These are phyloP conservation scores for Nicotiana paniculata DNA, from an alignment of 257 asterid species.

Conservation along the genomic window DNA sequence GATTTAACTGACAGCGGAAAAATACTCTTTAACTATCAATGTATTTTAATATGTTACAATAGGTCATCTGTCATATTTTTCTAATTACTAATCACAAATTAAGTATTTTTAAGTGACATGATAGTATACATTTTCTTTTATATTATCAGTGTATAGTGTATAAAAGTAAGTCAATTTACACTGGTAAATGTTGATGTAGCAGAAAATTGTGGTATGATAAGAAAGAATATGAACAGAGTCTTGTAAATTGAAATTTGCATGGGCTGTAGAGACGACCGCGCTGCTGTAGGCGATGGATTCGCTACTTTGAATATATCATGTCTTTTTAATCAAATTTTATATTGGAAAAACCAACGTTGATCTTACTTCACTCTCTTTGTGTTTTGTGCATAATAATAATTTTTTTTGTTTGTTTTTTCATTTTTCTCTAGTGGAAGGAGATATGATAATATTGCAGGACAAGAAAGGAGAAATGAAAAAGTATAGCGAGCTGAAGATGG, in stretches of 20 bases:
- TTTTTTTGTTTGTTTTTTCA: neutral
- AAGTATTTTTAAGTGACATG: too few species aligned
- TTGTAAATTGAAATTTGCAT: conserved; percentile 55
- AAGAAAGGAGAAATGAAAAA: neutral
- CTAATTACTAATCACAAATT: neutral
- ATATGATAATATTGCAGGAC: neutral
- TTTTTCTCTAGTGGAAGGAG: neutral
- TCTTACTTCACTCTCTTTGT: neutral
- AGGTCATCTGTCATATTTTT: neutral
- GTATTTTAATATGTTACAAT: neutral
- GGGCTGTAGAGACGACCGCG: conserved; percentile 66
- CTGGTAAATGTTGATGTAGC: neutral
- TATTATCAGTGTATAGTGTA: too few species aligned
- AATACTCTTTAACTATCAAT: too few species aligned
- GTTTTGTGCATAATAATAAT: neutral
- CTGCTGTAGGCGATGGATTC: conserved; percentile 68
- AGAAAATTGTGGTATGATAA: neutral
- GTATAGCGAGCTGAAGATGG: neutral
- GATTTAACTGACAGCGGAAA: too few species aligned
- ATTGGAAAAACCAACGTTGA: neutral
- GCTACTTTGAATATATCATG: conserved; percentile 54
- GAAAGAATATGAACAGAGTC: conserved; percentile 5
- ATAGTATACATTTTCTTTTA: too few species aligned
- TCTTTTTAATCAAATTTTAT: conserved; percentile 2
- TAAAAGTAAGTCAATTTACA: too few species aligned